Percentiles rank a stretch among this genome's conserved stretches.
Conservation (phyloP, 768 basidiomycete species). For the Pisolithus albus region DNA sequence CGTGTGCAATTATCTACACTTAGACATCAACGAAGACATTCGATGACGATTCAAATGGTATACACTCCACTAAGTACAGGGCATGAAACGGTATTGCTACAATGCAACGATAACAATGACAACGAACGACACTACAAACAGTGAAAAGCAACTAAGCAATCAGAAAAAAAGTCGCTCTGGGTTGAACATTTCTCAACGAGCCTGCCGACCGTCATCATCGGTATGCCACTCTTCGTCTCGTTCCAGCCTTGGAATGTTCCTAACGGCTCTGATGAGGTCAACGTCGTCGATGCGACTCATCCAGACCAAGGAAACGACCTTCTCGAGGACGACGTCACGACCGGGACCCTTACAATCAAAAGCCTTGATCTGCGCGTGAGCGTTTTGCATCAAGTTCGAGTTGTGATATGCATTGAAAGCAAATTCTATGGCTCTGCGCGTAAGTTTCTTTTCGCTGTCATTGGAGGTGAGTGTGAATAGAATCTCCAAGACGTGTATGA, state of each 20-base stretch:
- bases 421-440: background rate
- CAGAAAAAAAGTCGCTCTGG: too few species aligned
- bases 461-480: constrained; percentile 6
- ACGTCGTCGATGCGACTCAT: background rate
- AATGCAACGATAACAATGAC: too few species aligned
- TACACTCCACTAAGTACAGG: too few species aligned
- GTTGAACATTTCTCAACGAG: too few species aligned
- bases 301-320: background rate
- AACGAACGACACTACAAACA: too few species aligned
- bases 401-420: background rate
- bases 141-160: too few species aligned
- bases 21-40: too few species aligned
- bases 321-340: background rate
- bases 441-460: background rate
- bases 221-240: background rate
- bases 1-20: too few species aligned
- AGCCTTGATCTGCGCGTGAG: background rate
- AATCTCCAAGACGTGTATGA: constrained; percentile 17
- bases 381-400: background rate
- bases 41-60: too few species aligned
- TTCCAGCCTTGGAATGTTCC: background rate
- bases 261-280: too few species aligned
- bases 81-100: too few species aligned
- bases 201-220: background rate
- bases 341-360: too few species aligned